Evolutionary conservation across 176 grass and related monocot species (phyloP).

Genomic region (Oryza coarctata): DNA sequence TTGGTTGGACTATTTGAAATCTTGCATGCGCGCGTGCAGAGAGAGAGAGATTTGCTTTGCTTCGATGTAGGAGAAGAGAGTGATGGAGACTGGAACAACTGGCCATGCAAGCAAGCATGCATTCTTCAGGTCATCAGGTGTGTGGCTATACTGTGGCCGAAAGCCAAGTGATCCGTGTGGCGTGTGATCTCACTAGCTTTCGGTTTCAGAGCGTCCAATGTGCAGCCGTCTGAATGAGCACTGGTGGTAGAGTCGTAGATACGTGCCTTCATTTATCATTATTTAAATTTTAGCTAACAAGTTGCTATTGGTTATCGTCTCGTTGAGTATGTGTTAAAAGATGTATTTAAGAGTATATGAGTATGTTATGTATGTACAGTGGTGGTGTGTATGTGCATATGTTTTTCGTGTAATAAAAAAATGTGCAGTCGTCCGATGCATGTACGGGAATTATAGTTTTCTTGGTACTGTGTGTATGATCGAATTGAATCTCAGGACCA

Average conservation of each 20-base stretch:
- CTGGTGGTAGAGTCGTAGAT: no score
- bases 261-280: no score
- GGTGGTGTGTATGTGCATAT: no score
- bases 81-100: background rate
- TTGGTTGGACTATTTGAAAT: background rate
- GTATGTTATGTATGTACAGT: no score
- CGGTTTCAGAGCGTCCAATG: background rate
- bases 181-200: constrained; percentile 14
- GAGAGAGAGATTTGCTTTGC: background rate
- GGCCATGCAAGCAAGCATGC: background rate
- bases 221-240: no score
- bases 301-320: no score
- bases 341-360: no score
- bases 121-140: background rate
- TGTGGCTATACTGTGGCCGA: constrained; percentile 17
- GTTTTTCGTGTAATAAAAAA: no score
- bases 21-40: background rate
- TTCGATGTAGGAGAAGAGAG: background rate
- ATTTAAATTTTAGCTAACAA: no score
- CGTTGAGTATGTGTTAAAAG: no score
- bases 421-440: background rate
- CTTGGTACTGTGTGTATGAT: background rate
- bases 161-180: background rate
- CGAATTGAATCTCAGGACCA: background rate
- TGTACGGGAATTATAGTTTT: background rate